A percentile compares a stretch with the other conserved stretches of the same genome.
Conservation (phyloP, 2,329 filamentous ascomycete species). For the Cercospora sp. region DNA sequence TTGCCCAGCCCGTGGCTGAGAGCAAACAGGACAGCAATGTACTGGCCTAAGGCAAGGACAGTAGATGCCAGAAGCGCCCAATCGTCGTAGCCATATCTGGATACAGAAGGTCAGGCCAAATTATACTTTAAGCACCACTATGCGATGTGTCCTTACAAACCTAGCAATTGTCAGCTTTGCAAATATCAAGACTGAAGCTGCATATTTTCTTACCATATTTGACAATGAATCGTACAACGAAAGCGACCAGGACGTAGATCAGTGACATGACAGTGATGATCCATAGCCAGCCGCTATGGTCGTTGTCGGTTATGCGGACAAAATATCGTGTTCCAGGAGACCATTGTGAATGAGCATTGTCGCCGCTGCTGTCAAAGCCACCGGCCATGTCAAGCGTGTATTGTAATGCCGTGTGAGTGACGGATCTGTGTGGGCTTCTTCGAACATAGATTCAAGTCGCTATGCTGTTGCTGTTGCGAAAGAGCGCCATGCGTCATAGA, state of each 20-base stretch:
- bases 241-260: conserved; percentile 23
- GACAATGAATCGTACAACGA: conserved; percentile 25
- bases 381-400: conserved; percentile 2
- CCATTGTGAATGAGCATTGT: conserved; percentile 15
- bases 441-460: neutral
- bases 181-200: neutral
- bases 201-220: conserved; percentile 21
- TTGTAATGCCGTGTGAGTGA: neutral
- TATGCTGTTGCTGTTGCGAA: neutral
- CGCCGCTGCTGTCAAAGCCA: neutral
- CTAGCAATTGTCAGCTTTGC: neutral
- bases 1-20: conserved; percentile 27
- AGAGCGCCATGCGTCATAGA: neutral
- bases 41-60: conserved; percentile 29
- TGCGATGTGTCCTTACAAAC: neutral
- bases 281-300: conserved; percentile 28
- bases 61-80: conserved; percentile 32
- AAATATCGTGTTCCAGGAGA: conserved; percentile 22
- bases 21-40: conserved; percentile 27
- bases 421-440: neutral
- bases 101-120: neutral
- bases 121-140: neutral
- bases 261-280: conserved; percentile 27
- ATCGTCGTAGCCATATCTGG: conserved; percentile 33
- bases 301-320: conserved; percentile 20